These are phyloP conservation scores for Circinella umbellata DNA, from an alignment of 371 early-diverging fungal species.

Conservation along the genomic window DNA sequence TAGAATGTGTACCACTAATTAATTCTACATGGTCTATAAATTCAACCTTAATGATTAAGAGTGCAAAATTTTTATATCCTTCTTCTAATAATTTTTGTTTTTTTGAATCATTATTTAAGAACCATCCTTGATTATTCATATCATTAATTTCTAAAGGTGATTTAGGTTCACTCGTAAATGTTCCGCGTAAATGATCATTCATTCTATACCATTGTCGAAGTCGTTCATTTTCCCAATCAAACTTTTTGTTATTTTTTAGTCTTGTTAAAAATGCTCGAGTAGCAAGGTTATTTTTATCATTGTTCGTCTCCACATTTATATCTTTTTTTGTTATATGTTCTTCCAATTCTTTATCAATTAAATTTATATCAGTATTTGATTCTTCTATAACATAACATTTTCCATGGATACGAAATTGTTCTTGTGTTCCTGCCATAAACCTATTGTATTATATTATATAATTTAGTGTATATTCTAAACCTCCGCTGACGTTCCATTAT, in stretches of 20 bases:
- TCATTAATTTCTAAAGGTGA: constrained; percentile 21
- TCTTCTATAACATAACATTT: neutral
- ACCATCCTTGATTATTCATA: constrained; percentile 18
- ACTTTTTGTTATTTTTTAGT: constrained; percentile 5
- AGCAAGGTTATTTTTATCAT: neutral
- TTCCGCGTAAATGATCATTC: constrained; percentile 33
- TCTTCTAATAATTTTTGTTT: constrained; percentile 26
- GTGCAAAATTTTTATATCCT: constrained; percentile 34
- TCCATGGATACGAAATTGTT: constrained; percentile 41
- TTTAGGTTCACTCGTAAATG: constrained; percentile 11
- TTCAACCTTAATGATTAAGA: constrained; percentile 36
- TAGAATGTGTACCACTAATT: constrained; percentile 15
- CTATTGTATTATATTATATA: constrained; percentile 5
- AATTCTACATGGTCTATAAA: constrained; percentile 27
- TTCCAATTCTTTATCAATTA: neutral
- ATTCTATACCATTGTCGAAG: constrained; percentile 30
- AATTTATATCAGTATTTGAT: neutral
- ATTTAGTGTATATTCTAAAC: neutral
- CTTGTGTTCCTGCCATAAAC: constrained; percentile 42
- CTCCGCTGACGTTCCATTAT: neutral
- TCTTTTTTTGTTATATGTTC: neutral
- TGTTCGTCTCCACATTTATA: neutral
- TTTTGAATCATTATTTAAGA: constrained; percentile 16
- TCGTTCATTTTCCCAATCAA: constrained; percentile 44
- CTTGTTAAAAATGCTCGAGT: constrained; percentile 14